These are phyloP conservation scores for Dendrobium catenatum DNA, from an alignment of 106 monocot species.

Conservation along the genomic window DNA sequence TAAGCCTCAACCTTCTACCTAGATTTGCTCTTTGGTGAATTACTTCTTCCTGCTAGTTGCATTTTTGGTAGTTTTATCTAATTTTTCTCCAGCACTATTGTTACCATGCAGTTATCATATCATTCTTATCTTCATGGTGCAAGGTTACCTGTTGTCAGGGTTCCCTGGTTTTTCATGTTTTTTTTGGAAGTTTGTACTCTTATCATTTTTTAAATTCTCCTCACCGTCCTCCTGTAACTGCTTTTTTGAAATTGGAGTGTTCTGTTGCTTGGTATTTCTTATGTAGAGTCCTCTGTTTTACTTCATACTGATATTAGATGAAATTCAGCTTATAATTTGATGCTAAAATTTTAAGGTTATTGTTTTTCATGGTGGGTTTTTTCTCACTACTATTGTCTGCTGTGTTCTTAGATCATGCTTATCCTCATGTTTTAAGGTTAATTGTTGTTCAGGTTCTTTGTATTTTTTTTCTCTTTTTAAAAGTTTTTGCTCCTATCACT, in stretches of 20 bases:
- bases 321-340: too few relatives aligned
- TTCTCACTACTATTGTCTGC: too few relatives aligned
- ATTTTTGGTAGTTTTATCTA: background rate
- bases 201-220: background rate
- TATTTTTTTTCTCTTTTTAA: too few relatives aligned
- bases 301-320: too few relatives aligned
- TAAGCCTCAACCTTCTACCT: conserved; percentile 24
- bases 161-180: background rate
- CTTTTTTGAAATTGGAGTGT: background rate
- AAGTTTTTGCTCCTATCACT: too few relatives aligned
- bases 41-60: background rate
- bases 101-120: background rate
- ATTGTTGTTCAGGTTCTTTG: too few relatives aligned
- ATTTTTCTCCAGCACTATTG: background rate
- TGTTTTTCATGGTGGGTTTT: too few relatives aligned
- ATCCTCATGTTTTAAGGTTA: too few relatives aligned
- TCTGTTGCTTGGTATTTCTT: background rate
- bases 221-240: background rate
- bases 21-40: background rate
- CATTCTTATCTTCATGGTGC: background rate
- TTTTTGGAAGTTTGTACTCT: background rate
- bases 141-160: background rate
- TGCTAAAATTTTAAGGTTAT: too few relatives aligned
- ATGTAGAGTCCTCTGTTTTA: background rate
- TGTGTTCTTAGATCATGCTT: too few relatives aligned